A percentile compares a stretch with the other conserved stretches of the same genome.
Evolutionary conservation across 805 yeast species (phyloP).

Genomic region (Kuraishia floccosa): DNA sequence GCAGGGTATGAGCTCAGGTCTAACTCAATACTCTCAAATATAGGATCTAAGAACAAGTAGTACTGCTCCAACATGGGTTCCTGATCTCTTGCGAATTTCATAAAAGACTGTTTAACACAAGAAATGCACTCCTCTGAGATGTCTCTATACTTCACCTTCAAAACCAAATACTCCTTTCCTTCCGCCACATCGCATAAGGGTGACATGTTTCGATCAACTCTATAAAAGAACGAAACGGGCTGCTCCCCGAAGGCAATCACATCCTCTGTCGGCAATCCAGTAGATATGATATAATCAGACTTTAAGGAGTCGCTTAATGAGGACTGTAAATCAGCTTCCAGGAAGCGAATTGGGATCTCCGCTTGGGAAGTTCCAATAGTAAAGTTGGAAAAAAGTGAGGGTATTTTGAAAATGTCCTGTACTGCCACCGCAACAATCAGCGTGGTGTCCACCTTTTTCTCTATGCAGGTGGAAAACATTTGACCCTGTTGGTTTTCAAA

Average conservation of each 20-base stretch:
- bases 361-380: slow-evolving; percentile 49
- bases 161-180: slow-evolving; percentile 23
- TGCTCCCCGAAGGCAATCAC: slow-evolving; percentile 59
- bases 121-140: slow-evolving; percentile 30
- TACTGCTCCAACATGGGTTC: slow-evolving; percentile 10
- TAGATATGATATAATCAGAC: slow-evolving; percentile 14
- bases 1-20: slow-evolving; percentile 17
- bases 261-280: slow-evolving; percentile 18
- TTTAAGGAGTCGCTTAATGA: slow-evolving; percentile 14
- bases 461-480: too few relatives aligned
- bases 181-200: slow-evolving; percentile 6
- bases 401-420: slow-evolving; percentile 60
- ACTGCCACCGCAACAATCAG: slow-evolving; percentile 64
- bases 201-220: slow-evolving; percentile 21
- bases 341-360: slow-evolving; percentile 41
- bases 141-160: slow-evolving; percentile 33
- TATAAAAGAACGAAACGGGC: slow-evolving; percentile 51
- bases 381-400: slow-evolving; percentile 52
- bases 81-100: slow-evolving; percentile 4
- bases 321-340: slow-evolving; percentile 18
- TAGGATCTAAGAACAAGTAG: slow-evolving; percentile 8
- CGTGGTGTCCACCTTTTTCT: slow-evolving; percentile 32
- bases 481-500: slow-evolving; percentile 9
- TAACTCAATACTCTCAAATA: slow-evolving; percentile 10
- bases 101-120: slow-evolving; percentile 12